Evolutionary conservation across 371 early-diverging fungal genomes (phyloP).

Genomic region (Rhizopus microsporus): DNA sequence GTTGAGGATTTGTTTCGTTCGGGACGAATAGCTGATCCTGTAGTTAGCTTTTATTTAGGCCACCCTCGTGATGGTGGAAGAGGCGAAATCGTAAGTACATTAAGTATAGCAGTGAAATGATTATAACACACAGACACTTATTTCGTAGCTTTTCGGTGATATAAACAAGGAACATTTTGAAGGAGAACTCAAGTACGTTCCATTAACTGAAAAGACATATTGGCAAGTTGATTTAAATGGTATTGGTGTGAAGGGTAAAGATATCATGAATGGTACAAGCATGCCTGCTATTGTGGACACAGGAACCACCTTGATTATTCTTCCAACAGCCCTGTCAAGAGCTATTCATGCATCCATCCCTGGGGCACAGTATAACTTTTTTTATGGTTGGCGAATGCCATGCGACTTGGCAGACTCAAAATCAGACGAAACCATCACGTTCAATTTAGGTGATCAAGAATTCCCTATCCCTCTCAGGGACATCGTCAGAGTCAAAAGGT

Average conservation of each 20-base stretch:
- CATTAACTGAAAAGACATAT: conserved; percentile 40
- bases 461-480: conserved; percentile 25
- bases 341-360: conserved; percentile 48
- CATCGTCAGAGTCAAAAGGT: conserved; percentile 31
- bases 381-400: conserved; percentile 53
- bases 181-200: conserved; percentile 49
- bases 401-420: conserved; percentile 17
- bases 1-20: conserved; percentile 26
- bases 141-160: conserved; percentile 37
- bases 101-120: not conserved
- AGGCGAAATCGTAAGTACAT: conserved; percentile 40
- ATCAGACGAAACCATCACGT: conserved; percentile 11
- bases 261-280: conserved; percentile 14
- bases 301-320: conserved; percentile 41
- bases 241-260: conserved; percentile 31
- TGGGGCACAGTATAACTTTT: conserved; percentile 37
- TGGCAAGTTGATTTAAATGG: conserved; percentile 54
- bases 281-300: conserved; percentile 52
- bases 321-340: conserved; percentile 36
- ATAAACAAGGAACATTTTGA: conserved; percentile 36
- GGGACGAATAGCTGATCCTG: conserved; percentile 26
- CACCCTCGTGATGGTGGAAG: conserved; percentile 32
- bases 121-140: not conserved
- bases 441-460: conserved; percentile 26
- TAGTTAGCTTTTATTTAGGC: conserved; percentile 41